Conservation (phyloP, 2,329 filamentous ascomycete species). For the Aspergillus pseudonomiae region DNA sequence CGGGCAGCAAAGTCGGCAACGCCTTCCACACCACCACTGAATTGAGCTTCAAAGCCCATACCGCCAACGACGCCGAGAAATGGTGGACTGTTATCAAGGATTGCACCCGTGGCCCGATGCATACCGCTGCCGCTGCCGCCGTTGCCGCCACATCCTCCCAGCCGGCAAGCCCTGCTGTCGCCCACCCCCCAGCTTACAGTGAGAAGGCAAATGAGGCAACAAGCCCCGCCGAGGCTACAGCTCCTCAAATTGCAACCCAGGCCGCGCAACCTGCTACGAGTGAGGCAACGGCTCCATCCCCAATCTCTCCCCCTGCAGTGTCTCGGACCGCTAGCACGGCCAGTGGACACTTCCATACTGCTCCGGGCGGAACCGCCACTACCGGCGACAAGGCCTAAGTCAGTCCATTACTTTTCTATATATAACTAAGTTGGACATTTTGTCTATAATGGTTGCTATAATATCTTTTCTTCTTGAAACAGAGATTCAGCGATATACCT, state of each 20-base stretch:
- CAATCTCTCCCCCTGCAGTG: constrained; percentile 11
- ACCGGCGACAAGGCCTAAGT: constrained; percentile 12
- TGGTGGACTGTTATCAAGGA: constrained; percentile 76
- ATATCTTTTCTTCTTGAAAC: not conserved
- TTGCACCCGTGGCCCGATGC: constrained; percentile 22
- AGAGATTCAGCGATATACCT: constrained; percentile 4
- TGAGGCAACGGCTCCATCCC: constrained; percentile 2
- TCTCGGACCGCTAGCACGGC: constrained; percentile 14
- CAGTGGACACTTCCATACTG: constrained; percentile 2
- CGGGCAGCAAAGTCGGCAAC: constrained; percentile 73
- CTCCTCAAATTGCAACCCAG: not conserved
- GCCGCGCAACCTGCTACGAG: not conserved
- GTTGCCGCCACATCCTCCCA: constrained; percentile 15
- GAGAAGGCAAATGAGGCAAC: constrained; percentile 26
- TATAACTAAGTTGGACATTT: not conserved
- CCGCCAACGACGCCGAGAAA: constrained; percentile 74
- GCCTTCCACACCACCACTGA: constrained; percentile 81
- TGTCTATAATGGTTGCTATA: not conserved
- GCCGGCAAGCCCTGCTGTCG: constrained; percentile 17
- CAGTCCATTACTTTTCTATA: not conserved
- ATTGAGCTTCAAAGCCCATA: constrained; percentile 84
- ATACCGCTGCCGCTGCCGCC: constrained; percentile 15
- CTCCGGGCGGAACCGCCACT: constrained; percentile 10
- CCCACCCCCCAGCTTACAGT: constrained; percentile 29
- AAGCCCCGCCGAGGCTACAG: constrained; percentile 1